Base-by-base conservation (phyloP, 495 filamentous ascomycete genomes). In the Ascobolus immersus region DNA sequence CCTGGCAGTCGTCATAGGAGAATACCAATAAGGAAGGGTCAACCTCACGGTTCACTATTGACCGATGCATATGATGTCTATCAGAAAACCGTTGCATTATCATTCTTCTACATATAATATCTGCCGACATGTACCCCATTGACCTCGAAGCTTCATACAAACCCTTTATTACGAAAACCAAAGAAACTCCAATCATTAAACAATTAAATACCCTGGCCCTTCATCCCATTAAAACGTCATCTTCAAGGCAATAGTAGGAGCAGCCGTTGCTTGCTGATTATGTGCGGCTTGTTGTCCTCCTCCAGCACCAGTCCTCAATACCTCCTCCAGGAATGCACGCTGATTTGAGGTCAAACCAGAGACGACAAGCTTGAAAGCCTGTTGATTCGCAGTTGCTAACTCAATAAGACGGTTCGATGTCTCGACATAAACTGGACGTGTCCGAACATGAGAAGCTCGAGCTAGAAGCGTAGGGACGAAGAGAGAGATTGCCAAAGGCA, bases 191-290 rank as follows among this genome's bases (percentile, higher is more conserved):
- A n/a, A n/a, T 14, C 28, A 0, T 31, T 17, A 4, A 31, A 10
- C 28, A 10, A 10, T 14, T n/a, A n/a, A 31, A 2, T 14, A 27
- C 14, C 25, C 24, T 14, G 11, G 43, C 38, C 11, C 25, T 2
- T 4, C 6, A 11, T 27, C 11, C 25, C 11, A 11, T 14, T 14
- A 11, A 64, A 96, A 93, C 48, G 91, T 64, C 74, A 94, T 81
- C 60, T 84, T 78, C 52, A 99, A 48, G 33, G 79, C 79, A 63
- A 99, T 99, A 39, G 56, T 90, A 10, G 86, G 89, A 53, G 71
- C 67, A 38, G 58, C 66, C 21, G 61, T 60, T 27, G 54, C 61
- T 13, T 39, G 7, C 32, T 31, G 28, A n/a, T 13, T 10, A 4
- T 12, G n/a, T 9, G 10, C 28, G 4, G 10, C 54, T 50, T 54